phyloP scores from a whole-genome alignment of 805 yeast species.

The Suhomyces canberraensis region DNA sequence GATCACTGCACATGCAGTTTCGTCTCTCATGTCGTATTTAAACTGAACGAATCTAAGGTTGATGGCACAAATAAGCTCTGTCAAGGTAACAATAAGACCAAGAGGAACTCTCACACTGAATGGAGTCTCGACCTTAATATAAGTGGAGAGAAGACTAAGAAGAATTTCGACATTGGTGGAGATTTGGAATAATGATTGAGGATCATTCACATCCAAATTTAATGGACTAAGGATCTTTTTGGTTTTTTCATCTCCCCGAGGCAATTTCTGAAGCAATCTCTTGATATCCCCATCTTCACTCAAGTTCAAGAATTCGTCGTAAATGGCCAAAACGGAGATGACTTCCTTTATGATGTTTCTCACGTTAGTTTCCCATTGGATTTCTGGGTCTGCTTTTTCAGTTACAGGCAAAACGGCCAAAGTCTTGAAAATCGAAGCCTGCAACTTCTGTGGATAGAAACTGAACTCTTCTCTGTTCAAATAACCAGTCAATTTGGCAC shows the following conservation, averaged over 20 bases:
- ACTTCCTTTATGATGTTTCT: conserved; percentile 49
- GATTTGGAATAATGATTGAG: conserved; percentile 49
- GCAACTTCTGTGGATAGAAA: conserved; percentile 39
- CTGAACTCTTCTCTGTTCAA: conserved; percentile 32
- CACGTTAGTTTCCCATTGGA: conserved; percentile 46
- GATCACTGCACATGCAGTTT: conserved; percentile 43
- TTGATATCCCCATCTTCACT: conserved; percentile 52
- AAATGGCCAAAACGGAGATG: conserved; percentile 53
- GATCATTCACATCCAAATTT: conserved; percentile 56
- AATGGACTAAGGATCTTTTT: conserved; percentile 23
- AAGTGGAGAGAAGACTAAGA: conserved; percentile 38
- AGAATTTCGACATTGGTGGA: conserved; percentile 50
- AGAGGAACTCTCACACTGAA: conserved; percentile 59
- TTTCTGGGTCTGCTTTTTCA: conserved; percentile 50
- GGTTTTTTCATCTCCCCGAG: conserved; percentile 7
- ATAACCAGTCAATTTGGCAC: conserved; percentile 39
- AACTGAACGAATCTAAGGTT: conserved; percentile 54
- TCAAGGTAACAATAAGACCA: conserved; percentile 50
- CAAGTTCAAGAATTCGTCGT: conserved; percentile 56
- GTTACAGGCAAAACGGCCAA: conserved; percentile 56
- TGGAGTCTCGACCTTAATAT: conserved; percentile 48
- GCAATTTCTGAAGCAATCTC: conserved; percentile 36
- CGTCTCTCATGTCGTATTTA: conserved; percentile 58
- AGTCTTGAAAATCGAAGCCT: conserved; percentile 42
- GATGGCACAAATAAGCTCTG: conserved; percentile 54